phyloP scores from a whole-genome alignment of 331 rosid species.

The Stylosanthes scabra region DNA sequence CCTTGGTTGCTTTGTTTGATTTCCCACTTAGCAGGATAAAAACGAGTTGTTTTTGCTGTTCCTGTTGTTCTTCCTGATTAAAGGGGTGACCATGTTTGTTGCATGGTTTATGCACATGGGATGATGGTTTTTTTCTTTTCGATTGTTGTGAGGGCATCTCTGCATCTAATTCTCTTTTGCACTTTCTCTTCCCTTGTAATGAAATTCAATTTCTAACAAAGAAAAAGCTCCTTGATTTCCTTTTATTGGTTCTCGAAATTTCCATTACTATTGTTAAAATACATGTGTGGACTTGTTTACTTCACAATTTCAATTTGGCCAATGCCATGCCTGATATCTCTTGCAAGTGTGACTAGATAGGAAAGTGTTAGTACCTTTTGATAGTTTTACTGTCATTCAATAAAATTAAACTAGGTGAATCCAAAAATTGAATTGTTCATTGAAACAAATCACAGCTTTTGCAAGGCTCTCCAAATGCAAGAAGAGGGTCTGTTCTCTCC shows the following conservation, averaged over 20 bases:
- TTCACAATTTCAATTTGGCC: not conserved
- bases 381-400: not conserved
- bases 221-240: not conserved
- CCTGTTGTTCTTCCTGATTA: too few species aligned
- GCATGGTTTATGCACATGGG: not conserved
- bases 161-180: not conserved
- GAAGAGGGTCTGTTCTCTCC: slow-evolving; percentile 9
- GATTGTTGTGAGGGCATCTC: too few species aligned
- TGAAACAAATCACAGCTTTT: not conserved
- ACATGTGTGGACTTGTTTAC: not conserved
- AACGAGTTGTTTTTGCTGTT: too few species aligned
- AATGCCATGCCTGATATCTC: not conserved
- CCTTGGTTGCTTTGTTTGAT: not conserved
- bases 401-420: not conserved
- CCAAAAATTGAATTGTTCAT: not conserved
- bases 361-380: not conserved
- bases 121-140: too few species aligned
- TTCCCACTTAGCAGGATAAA: too few species aligned
- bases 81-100: not conserved
- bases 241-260: not conserved
- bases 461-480: not conserved
- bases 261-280: not conserved
- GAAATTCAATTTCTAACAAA: too few species aligned
- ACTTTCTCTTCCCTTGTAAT: not conserved
- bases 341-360: not conserved